A percentile compares a stretch with the other conserved stretches of the same genome.
Conservation (phyloP, 164 flowering plant genomes). For the Stephania japonica region DNA sequence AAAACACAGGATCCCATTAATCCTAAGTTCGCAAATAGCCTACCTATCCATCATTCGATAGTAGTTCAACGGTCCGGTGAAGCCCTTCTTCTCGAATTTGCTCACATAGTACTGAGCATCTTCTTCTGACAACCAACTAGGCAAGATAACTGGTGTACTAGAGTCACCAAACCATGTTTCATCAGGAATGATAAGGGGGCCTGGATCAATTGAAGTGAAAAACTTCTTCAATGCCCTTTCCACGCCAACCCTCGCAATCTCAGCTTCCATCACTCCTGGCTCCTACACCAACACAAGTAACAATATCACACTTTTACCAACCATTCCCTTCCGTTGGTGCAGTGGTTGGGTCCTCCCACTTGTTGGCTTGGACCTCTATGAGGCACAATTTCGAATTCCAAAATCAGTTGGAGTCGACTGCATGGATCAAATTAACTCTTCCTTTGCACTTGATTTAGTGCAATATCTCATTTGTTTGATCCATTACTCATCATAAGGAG, state of each 20-base stretch:
- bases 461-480: too few species aligned
- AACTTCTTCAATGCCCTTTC: slow-evolving; percentile 24
- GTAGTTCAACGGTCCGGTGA: slow-evolving; percentile 70
- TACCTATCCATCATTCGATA: slow-evolving; percentile 55
- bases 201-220: slow-evolving; percentile 31
- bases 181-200: slow-evolving; percentile 35
- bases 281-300: neutral
- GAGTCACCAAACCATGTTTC: slow-evolving; percentile 25
- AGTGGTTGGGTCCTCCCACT: too few species aligned
- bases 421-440: too few species aligned
- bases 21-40: slow-evolving; percentile 9
- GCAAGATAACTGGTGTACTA: slow-evolving; percentile 19
- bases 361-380: too few species aligned
- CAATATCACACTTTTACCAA: too few species aligned
- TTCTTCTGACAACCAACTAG: slow-evolving; percentile 56
- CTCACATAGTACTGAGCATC: slow-evolving; percentile 47
- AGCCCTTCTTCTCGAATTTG: slow-evolving; percentile 45
- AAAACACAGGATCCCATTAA: neutral
- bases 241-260: slow-evolving; percentile 6
- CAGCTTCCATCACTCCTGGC: slow-evolving; percentile 9
- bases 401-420: too few species aligned
- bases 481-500: too few species aligned
- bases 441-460: too few species aligned
- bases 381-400: too few species aligned
- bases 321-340: too few species aligned